Evolutionary conservation across 2,329 filamentous ascomycete genomes (phyloP), one percentile per base, ranked within the genome.

Genomic region (Cryphonectria naterciae): DNA sequence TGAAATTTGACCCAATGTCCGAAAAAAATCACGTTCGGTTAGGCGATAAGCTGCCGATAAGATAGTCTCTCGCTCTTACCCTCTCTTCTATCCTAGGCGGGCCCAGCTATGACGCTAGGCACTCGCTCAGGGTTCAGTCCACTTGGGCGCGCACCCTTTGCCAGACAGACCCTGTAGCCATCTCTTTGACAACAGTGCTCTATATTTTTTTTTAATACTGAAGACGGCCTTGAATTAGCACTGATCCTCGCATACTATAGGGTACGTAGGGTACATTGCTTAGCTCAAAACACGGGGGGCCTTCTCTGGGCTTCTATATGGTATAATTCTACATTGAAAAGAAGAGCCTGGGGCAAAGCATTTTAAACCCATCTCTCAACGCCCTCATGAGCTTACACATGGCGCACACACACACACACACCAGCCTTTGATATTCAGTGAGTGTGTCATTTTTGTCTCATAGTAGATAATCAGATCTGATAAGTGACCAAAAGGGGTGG

Each of bases 41-140:
- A 25, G 3, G 7, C 11, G 67, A 68, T 68, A 68, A 68, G 67
- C 43, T 32, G 58, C 25, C 3, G 63, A 68, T 68, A 68, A 62
- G 37, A 60, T 8, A 35, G 22, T 1, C 19, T 19, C 7, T 49
- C 8, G 22, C 19, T 49, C 46, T 49, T 19, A 2, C 46, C 22
- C 19, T n/a, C 2, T 19, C 46, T 15, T 19, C 15, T 35, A 8
- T 10, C 19, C 22, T 7, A 49, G 25, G 65, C 65, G 54, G 39
- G 54, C 61, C 15, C 19, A 17, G 39, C 61, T 8, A 41, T 62
- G 60, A 62, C 60, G 60, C 60, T 62, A 62, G n/a, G n/a, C 49
- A 54, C 49, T 25, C 49, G 11, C n/a, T 4, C n/a, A 54, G 22
- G 22, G 41, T 43, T 43, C 43, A 49, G 43, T 49, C 43, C 43